Evolutionary conservation across 176 grass and related monocot species (phyloP), one percentile per base, ranked within the genome.

Genomic region (Musa troglodytarum): DNA sequence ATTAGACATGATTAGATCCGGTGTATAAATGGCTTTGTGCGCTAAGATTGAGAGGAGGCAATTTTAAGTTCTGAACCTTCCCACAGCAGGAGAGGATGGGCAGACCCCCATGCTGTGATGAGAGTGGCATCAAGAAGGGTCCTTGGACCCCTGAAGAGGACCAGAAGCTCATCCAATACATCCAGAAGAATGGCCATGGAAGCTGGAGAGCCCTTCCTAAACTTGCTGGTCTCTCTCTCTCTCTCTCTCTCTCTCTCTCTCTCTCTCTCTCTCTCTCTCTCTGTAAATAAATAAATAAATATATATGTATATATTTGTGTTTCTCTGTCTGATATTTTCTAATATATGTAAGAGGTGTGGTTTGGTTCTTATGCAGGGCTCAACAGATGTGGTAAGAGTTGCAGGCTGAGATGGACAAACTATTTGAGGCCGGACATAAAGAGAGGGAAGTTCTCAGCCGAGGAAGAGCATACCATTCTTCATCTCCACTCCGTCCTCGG

Each of bases 341-440:
- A 19, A 34, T 6, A 56, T 68, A 63, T 77, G 29, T 59, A 9
- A 71, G 10, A 78, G 51, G 28, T 57, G 24, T 15, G 50, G 17
- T 25, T 78, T 83, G 21, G 26, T 22, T 68, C 12, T 74, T 23
- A 9, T 29, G 3, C 55, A 84, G 82, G 69, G 53, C 72, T 84
- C n/a, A 86, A 86, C 52, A 76, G 83, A 81, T 86, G 83, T 50
- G 83, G 83, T 50, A 86, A 86, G 65, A 86, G 83, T 56, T 86
- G 83, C 73, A 86, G 83, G 17, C 76, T 86, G 29, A 81, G 83
- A 77, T 86, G 83, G 83, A 81, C 56, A 34, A 86, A 86, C 57
- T 86, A 86, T 67, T 51, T 86, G 53, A 81, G 83, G 25, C 78
- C 83, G n/a, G 83, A 86, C 54, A 81, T 86, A 55, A 86, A 86